Percentiles rank a stretch among this genome's conserved stretches.
These are phyloP conservation scores for Petunia secreta DNA, from an alignment of 257 asterid species.

Conservation along the genomic window DNA sequence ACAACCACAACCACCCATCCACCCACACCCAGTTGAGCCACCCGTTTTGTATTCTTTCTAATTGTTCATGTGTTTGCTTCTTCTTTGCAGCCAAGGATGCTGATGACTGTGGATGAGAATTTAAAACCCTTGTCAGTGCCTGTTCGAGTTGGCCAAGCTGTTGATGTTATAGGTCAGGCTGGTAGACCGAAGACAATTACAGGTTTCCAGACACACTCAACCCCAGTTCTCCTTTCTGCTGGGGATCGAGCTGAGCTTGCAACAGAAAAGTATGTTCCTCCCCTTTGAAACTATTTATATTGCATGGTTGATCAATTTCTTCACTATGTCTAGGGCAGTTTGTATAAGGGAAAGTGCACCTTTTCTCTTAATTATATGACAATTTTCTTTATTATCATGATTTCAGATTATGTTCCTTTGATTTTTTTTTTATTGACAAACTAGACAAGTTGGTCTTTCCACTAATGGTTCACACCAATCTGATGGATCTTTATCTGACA, in stretches of 20 bases:
- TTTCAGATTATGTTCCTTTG: not conserved
- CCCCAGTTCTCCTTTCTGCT: conserved; percentile 87
- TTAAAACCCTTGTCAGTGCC: conserved; percentile 85
- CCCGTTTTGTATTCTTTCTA: not conserved
- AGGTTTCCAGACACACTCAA: conserved; percentile 91
- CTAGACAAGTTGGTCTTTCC: not conserved
- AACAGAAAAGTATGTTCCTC: conserved; percentile 65
- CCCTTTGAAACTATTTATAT: not conserved
- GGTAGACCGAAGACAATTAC: conserved; percentile 98
- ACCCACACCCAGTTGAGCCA: too few relatives aligned
- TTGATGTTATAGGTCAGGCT: conserved; percentile 91
- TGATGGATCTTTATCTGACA: not conserved
- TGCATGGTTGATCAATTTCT: not conserved
- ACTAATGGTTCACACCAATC: not conserved
- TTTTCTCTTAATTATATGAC: not conserved
- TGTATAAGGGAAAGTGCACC: not conserved
- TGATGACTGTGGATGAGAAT: conserved; percentile 90
- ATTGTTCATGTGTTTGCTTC: not conserved
- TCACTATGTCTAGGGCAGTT: not conserved
- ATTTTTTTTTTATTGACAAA: not conserved
- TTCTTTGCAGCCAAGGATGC: conserved; percentile 81
- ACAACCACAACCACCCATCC: too few relatives aligned
- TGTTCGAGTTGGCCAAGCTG: conserved; percentile 96
- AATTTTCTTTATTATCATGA: not conserved
- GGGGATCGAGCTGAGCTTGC: conserved; percentile 99